A percentile compares a stretch with the other conserved stretches of the same genome.
phyloP scores from a whole-genome alignment of 202 grass and related monocot genomes.

The Digitaria exilis region DNA sequence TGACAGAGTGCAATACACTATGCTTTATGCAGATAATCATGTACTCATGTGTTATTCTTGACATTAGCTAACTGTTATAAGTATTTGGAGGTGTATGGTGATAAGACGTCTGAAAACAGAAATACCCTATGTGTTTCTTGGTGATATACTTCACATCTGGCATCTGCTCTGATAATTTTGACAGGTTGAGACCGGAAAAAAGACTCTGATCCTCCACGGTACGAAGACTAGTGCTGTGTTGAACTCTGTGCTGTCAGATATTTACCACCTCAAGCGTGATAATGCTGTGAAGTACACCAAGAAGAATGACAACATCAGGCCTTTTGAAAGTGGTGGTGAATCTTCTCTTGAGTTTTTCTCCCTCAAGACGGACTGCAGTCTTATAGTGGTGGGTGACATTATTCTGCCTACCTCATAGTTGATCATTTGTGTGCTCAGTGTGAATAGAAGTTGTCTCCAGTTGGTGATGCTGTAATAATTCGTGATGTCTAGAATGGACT shows the following conservation, averaged over 20 bases:
- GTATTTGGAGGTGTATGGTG: not conserved
- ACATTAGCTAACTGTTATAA: not conserved
- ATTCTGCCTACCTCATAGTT: constrained; percentile 30
- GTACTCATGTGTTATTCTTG: not conserved
- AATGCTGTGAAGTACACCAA: constrained; percentile 84
- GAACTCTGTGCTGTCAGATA: constrained; percentile 73
- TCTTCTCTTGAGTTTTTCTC: constrained; percentile 94
- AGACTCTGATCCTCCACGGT: constrained; percentile 88
- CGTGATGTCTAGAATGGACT: constrained; percentile 2
- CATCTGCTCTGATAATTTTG: constrained; percentile 2
- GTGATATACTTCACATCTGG: not conserved
- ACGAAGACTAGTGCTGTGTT: constrained; percentile 85
- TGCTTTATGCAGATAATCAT: not conserved
- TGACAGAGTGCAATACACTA: not conserved
- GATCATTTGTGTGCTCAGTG: not conserved
- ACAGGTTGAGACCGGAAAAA: constrained; percentile 90
- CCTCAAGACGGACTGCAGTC: constrained; percentile 91
- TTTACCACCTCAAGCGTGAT: constrained; percentile 79
- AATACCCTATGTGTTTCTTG: not conserved
- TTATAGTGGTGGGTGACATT: constrained; percentile 64
- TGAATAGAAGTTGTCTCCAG: not conserved
- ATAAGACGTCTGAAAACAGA: not conserved
- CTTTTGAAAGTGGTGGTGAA: constrained; percentile 88
- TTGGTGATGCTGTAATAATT: not conserved
- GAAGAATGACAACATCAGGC: constrained; percentile 87